phyloP scores from a whole-genome alignment of 2,329 filamentous ascomycete genomes.

The Sodiomyces alkalinus region DNA sequence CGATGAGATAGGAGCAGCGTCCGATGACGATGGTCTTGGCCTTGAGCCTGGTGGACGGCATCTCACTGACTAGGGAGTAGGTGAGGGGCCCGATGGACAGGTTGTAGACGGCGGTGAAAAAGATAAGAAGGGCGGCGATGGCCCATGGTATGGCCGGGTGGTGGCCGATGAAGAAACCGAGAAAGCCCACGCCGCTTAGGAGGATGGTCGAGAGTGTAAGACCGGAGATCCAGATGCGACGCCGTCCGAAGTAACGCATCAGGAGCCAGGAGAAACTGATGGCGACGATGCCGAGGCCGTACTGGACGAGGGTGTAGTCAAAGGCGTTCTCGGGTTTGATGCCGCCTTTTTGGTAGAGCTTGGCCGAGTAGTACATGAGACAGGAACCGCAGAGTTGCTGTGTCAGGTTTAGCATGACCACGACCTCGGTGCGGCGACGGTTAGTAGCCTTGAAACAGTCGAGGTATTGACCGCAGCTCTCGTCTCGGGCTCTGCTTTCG shows the following conservation, averaged over 20 bases:
- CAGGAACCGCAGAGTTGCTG: constrained; percentile 36
- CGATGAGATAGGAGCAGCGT: constrained; percentile 6
- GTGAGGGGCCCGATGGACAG: constrained; percentile 21
- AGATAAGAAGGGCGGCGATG: constrained; percentile 20
- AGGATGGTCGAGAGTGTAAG: constrained; percentile 18
- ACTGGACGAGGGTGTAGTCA: constrained; percentile 26
- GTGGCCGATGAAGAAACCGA: constrained; percentile 11
- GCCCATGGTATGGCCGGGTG: constrained; percentile 13
- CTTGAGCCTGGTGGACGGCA: constrained; percentile 11
- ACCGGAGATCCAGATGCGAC: constrained; percentile 25
- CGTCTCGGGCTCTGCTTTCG: neutral
- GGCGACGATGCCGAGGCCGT: constrained; percentile 23
- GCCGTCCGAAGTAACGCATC: constrained; percentile 23
- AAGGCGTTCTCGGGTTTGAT: constrained; percentile 23
- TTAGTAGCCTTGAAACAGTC: constrained; percentile 19
- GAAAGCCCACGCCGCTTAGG: constrained; percentile 19
- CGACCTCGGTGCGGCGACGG: constrained; percentile 20
- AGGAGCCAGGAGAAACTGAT: constrained; percentile 27
- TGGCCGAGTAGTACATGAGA: constrained; percentile 36
- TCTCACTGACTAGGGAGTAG: constrained; percentile 28
- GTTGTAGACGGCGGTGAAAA: constrained; percentile 25
- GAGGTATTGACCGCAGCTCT: constrained; percentile 13
- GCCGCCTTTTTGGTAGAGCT: constrained; percentile 34
- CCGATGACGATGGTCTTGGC: constrained; percentile 10
- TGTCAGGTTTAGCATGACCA: constrained; percentile 34